Conservation (phyloP, 306 rosid genomes). For the Acmispon strigosus region DNA sequence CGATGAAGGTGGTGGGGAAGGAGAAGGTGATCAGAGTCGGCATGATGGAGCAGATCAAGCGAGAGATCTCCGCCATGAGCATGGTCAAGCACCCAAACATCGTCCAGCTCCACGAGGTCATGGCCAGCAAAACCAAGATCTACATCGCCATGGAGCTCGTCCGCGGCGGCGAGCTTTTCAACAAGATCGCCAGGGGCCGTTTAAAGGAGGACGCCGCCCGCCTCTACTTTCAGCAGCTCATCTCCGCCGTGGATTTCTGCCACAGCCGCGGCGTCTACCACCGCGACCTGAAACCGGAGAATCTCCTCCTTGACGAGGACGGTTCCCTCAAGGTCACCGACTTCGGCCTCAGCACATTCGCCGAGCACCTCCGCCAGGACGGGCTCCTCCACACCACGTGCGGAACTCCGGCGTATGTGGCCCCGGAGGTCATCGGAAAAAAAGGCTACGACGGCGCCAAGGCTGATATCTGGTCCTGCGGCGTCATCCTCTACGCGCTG, state of each 20-base stretch:
- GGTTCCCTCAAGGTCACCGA: constrained; percentile 71
- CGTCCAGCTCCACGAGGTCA: constrained; percentile 68
- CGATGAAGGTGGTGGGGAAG: constrained; percentile 80
- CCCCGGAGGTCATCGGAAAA: constrained; percentile 74
- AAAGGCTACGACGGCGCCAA: constrained; percentile 78
- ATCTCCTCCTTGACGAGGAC: constrained; percentile 61
- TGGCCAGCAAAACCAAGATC: constrained; percentile 86
- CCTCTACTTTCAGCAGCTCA: constrained; percentile 68
- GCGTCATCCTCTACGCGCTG: constrained; percentile 70
- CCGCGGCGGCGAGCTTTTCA: constrained; percentile 78
- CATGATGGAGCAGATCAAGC: constrained; percentile 73
- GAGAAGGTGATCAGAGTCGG: constrained; percentile 70
- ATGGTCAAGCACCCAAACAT: constrained; percentile 77
- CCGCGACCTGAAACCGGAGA: constrained; percentile 81
- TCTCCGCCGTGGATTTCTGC: constrained; percentile 81
- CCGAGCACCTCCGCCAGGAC: constrained; percentile 64
- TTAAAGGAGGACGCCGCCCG: constrained; percentile 57
- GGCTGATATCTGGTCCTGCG: constrained; percentile 83
- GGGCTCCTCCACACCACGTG: constrained; percentile 72
- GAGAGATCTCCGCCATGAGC: constrained; percentile 77
- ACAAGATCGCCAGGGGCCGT: constrained; percentile 50
- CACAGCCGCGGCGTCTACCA: constrained; percentile 80
- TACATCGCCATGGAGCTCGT: constrained; percentile 79
- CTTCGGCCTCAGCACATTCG: constrained; percentile 64
- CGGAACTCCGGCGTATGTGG: constrained; percentile 84